A percentile compares a stretch with the other conserved stretches of the same genome.
These are phyloP conservation scores for Trichophyton schoenleinii DNA, from an alignment of 2,329 filamentous ascomycete species.

Conservation along the genomic window DNA sequence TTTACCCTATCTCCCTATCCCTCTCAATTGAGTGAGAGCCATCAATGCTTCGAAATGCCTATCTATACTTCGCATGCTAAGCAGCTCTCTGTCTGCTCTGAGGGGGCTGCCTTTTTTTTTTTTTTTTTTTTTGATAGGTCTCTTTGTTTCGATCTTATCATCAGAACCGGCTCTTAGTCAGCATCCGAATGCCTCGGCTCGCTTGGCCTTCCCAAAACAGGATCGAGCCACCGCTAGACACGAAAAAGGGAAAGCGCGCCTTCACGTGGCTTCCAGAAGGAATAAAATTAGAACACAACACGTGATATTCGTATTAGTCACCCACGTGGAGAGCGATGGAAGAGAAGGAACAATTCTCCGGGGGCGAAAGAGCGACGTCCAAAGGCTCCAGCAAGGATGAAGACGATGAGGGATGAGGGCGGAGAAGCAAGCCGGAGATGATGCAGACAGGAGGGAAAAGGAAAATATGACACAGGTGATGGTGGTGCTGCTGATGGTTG, in stretches of 20 bases:
- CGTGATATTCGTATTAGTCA: slow-evolving; percentile 1
- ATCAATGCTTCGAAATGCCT: not conserved
- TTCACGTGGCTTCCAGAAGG: slow-evolving; percentile 3
- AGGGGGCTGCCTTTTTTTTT: not conserved
- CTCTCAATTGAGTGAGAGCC: not conserved
- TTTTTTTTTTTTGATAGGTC: not conserved
- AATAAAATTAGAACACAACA: not conserved
- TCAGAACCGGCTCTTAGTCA: not conserved
- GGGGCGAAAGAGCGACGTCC: not conserved
- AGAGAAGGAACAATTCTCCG: not conserved
- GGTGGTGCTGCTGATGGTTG: not conserved
- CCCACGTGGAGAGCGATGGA: not conserved
- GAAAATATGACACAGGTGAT: not conserved
- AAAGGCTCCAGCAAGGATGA: not conserved
- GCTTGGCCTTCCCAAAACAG: not conserved
- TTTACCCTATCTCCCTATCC: not conserved
- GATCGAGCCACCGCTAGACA: not conserved
- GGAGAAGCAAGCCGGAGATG: not conserved
- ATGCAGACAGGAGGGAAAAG: not conserved
- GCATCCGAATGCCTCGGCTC: not conserved
- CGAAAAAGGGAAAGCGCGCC: not conserved
- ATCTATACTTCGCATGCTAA: not conserved
- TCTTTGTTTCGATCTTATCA: not conserved
- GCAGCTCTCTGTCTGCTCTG: too few relatives aligned
- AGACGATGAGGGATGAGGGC: not conserved